Conservation (phyloP, 345 rosid genomes). For the Murraya koenigii region DNA sequence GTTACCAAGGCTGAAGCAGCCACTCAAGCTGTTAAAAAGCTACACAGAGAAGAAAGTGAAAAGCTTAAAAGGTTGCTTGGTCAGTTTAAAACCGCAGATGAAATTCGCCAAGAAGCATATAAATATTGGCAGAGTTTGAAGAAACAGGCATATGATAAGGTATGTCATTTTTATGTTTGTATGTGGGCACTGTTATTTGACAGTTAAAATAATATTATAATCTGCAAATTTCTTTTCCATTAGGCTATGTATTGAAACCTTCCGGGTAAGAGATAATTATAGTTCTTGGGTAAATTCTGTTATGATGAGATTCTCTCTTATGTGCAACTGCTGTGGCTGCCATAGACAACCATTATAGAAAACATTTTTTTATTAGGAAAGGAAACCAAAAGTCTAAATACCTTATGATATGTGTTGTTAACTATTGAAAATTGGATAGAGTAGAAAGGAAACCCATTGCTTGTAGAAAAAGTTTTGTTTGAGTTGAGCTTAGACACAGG, state of each 20-base stretch:
- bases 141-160: constrained; percentile 64
- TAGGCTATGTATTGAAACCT: neutral
- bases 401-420: neutral
- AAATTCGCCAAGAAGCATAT: constrained; percentile 69
- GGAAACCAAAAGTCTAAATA: neutral
- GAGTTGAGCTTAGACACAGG: neutral
- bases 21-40: constrained; percentile 53
- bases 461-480: neutral
- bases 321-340: neutral
- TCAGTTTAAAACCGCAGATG: constrained; percentile 59
- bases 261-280: neutral
- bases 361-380: neutral
- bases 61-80: constrained; percentile 41
- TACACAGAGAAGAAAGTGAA: constrained; percentile 40
- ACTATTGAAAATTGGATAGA: too few relatives aligned
- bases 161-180: constrained; percentile 17
- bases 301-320: neutral
- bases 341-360: neutral
- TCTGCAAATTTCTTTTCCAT: neutral
- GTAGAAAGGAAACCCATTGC: too few relatives aligned
- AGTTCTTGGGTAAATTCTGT: neutral
- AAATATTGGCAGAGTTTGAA: constrained; percentile 48
- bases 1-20: constrained; percentile 54
- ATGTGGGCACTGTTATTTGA: neutral
- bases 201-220: neutral